Percentiles rank a stretch among this genome's conserved stretches.
These are phyloP conservation scores for Cocos nucifera DNA, from an alignment of 176 grass and related monocot genomes.

Conservation along the genomic window DNA sequence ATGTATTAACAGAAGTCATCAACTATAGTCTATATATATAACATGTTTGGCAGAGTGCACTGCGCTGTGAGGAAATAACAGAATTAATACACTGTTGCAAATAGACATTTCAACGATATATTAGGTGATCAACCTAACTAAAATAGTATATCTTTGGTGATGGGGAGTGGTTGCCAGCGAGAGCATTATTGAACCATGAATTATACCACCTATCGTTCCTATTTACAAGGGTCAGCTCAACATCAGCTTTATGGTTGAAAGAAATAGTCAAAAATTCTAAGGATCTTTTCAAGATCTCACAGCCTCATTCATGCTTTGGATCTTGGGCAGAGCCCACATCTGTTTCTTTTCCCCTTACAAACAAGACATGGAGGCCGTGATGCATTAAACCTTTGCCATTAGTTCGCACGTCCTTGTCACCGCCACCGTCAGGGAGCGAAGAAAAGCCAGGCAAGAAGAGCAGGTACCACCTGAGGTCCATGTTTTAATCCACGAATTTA, in stretches of 20 bases:
- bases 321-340: slow-evolving; percentile 6
- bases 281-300: slow-evolving; percentile 1
- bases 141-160: slow-evolving; percentile 12
- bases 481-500: slow-evolving; percentile 7
- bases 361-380: slow-evolving; percentile 22
- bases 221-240: slow-evolving; percentile 4
- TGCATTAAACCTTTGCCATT: slow-evolving; percentile 16
- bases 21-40: too few relatives aligned
- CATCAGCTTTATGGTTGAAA: slow-evolving; percentile 8
- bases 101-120: not conserved
- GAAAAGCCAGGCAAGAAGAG: slow-evolving; percentile 23
- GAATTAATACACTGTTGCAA: slow-evolving; percentile 4
- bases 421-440: slow-evolving; percentile 13
- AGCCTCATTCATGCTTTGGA: not conserved
- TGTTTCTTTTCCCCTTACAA: slow-evolving; percentile 22
- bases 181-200: slow-evolving; percentile 23
- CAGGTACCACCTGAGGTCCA: slow-evolving; percentile 7
- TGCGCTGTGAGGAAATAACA: not conserved
- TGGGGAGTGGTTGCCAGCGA: slow-evolving; percentile 21
- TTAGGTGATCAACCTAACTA: slow-evolving; percentile 1
- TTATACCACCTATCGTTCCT: slow-evolving; percentile 18
- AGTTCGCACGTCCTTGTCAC: slow-evolving; percentile 2
- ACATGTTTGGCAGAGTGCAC: too few relatives aligned
- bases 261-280: not conserved
- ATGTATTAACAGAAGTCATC: too few relatives aligned